phyloP scores from a whole-genome alignment of 345 rosid species.

The Trapa bicornis region DNA sequence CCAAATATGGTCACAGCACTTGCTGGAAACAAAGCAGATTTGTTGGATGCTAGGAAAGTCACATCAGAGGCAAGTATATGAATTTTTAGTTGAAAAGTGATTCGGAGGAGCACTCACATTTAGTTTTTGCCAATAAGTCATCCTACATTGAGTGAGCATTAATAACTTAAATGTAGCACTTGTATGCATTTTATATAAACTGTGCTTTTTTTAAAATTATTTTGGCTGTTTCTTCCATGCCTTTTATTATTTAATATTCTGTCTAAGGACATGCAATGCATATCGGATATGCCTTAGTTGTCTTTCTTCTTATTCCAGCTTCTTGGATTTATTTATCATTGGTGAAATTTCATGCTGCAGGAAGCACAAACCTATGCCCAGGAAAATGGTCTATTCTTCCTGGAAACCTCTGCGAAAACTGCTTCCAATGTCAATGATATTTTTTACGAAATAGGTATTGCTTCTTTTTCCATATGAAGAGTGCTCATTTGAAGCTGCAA shows the following conservation, averaged over 20 bases:
- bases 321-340: background rate
- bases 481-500: background rate
- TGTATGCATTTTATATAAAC: background rate
- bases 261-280: background rate
- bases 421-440: conserved; percentile 81
- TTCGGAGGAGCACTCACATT: background rate
- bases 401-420: conserved; percentile 97
- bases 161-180: background rate
- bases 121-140: background rate
- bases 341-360: conserved; percentile 24
- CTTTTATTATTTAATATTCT: background rate
- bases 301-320: background rate
- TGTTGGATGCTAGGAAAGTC: conserved; percentile 73
- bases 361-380: conserved; percentile 80
- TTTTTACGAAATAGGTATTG: conserved; percentile 76
- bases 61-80: conserved; percentile 50
- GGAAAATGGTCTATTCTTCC: conserved; percentile 82
- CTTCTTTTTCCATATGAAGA: background rate
- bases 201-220: background rate
- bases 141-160: background rate
- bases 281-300: background rate
- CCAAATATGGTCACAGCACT: conserved; percentile 86
- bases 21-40: conserved; percentile 88
- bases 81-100: conserved; percentile 1
- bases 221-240: background rate